Conservation (phyloP, 108 stramenopile species). For the Skeletonema tropicum region DNA sequence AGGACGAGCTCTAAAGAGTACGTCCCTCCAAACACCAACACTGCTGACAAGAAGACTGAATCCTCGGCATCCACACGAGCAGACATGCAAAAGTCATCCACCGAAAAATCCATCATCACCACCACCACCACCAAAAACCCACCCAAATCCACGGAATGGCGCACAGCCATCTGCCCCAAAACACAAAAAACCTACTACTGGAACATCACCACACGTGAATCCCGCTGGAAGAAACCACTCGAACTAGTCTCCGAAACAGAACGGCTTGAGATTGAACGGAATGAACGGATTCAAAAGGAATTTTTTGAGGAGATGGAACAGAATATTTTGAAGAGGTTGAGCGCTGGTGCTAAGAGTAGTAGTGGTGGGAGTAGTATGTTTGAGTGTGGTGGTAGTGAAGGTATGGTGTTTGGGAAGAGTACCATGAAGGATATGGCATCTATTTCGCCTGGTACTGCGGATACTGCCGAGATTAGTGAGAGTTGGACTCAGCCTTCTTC, state of each 20-base stretch:
- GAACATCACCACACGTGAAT: constrained; percentile 85
- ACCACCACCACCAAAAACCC: background rate
- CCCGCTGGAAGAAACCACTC: constrained; percentile 94
- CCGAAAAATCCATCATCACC: background rate
- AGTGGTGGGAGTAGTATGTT: background rate
- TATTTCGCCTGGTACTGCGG: background rate
- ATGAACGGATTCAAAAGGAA: constrained; percentile 73
- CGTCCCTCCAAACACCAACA: background rate
- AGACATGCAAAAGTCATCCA: background rate
- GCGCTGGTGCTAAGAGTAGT: background rate
- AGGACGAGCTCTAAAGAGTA: background rate
- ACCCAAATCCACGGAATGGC: constrained; percentile 52
- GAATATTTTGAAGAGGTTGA: constrained; percentile 69
- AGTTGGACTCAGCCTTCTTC: constrained; percentile 5
- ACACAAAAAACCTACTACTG: constrained; percentile 92
- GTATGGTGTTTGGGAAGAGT: background rate
- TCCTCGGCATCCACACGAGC: too few relatives aligned
- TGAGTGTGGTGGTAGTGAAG: background rate
- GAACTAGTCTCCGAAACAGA: constrained; percentile 74
- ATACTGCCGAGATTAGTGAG: background rate
- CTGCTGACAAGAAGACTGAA: too few relatives aligned
- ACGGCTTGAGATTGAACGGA: constrained; percentile 58
- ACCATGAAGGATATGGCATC: background rate
- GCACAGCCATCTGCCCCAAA: constrained; percentile 73
- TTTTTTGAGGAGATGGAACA: constrained; percentile 92